Evolutionary conservation across 2,329 filamentous ascomycete species (phyloP).

Genomic region (Botrytis hyacinthi): DNA sequence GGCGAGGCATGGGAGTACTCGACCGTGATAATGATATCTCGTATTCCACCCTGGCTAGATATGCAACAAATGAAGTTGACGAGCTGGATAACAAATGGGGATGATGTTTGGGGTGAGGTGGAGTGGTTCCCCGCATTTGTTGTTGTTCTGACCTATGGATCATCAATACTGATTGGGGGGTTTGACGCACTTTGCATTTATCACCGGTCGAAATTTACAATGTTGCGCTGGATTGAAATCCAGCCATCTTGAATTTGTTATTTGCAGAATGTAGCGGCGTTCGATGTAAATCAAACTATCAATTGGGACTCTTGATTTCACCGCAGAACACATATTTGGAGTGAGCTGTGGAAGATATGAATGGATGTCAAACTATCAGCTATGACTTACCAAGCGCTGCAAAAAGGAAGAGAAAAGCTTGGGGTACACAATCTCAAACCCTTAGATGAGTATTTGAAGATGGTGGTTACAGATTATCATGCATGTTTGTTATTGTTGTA

Average conservation of each 20-base stretch:
- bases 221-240: neutral
- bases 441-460: neutral
- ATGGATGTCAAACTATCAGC: neutral
- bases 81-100: too few species aligned
- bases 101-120: neutral
- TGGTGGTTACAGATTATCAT: neutral
- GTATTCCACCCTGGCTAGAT: neutral
- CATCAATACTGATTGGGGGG: too few species aligned
- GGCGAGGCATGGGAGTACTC: neutral
- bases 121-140: neutral
- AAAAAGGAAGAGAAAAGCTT: neutral
- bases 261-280: neutral
- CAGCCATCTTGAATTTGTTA: neutral
- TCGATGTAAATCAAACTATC: neutral
- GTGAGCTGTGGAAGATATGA: neutral
- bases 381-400: neutral
- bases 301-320: neutral
- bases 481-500: neutral
- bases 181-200: neutral
- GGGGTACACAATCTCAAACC: rapidly evolving
- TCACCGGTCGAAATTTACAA: neutral
- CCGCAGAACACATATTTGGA: neutral
- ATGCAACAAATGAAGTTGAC: neutral
- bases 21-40: neutral
- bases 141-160: neutral